Percentiles rank a stretch among this genome's conserved stretches.
Evolutionary conservation across 2,329 filamentous ascomycete species (phyloP).

Genomic region (Teratosphaeria destructans): DNA sequence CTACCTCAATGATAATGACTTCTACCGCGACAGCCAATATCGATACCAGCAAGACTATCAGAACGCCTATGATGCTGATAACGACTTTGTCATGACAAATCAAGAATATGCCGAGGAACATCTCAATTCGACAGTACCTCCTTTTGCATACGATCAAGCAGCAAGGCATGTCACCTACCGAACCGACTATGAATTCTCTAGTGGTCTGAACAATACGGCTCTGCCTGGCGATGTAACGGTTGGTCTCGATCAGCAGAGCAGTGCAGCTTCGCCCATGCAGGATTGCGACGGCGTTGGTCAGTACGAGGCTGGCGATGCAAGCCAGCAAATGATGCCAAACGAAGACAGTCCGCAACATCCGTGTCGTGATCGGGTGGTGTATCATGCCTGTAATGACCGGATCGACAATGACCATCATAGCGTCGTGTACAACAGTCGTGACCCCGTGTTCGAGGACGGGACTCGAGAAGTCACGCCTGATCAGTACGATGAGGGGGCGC

Average conservation of each 20-base stretch:
- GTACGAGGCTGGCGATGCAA: not conserved
- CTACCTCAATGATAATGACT: not conserved
- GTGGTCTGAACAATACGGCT: not conserved
- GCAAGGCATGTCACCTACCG: not conserved
- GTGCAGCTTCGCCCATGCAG: not conserved
- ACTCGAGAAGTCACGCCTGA: not conserved
- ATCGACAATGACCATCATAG: not conserved
- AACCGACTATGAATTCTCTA: not conserved
- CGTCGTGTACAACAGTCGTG: not conserved
- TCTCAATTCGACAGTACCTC: not conserved
- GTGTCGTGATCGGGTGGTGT: not conserved
- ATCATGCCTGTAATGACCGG: not conserved
- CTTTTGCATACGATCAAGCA: not conserved
- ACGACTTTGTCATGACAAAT: not conserved
- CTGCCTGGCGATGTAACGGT: not conserved
- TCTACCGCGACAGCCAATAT: not conserved
- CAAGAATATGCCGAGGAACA: not conserved
- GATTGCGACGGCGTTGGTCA: not conserved
- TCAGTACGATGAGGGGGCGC: not conserved
- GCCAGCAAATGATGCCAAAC: not conserved
- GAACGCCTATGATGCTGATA: not conserved
- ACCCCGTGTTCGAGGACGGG: not conserved
- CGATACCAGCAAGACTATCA: not conserved
- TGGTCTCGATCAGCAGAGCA: not conserved
- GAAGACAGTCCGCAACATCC: not conserved